These are phyloP conservation scores for Cordyceps javanica DNA, from an alignment of 2,329 filamentous ascomycete species.

Conservation along the genomic window DNA sequence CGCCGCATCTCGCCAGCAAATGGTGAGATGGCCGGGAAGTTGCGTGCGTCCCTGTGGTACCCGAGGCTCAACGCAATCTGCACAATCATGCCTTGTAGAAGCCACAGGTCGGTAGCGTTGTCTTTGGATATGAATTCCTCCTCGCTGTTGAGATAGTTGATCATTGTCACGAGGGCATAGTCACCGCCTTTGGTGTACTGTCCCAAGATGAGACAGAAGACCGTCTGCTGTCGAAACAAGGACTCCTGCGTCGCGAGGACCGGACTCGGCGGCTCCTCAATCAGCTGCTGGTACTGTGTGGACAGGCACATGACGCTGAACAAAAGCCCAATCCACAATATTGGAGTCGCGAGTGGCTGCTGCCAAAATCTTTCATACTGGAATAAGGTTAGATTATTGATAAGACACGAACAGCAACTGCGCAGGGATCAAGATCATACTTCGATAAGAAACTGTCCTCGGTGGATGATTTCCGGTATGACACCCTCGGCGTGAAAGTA, in stretches of 20 bases:
- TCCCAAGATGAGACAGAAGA: slow-evolving; percentile 27
- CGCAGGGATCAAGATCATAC: no score
- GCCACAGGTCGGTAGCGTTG: slow-evolving; percentile 28
- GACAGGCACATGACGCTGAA: background rate
- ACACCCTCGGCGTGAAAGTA: no score
- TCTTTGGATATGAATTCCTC: slow-evolving; percentile 24
- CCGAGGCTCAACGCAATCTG: slow-evolving; percentile 33
- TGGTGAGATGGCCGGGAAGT: background rate
- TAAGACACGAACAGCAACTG: no score
- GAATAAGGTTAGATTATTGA: no score
- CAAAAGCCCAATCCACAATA: background rate
- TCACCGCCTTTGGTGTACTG: slow-evolving; percentile 37
- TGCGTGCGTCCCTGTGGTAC: slow-evolving; percentile 34
- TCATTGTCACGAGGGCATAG: slow-evolving; percentile 34
- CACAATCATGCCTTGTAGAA: slow-evolving; percentile 27
- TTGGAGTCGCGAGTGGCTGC: background rate
- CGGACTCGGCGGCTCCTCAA: background rate
- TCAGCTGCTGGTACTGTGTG: background rate
- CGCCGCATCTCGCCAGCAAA: background rate
- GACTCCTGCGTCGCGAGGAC: background rate
- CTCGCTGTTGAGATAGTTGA: slow-evolving; percentile 30
- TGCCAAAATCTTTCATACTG: background rate
- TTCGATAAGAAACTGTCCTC: no score
- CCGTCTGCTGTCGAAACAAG: slow-evolving; percentile 21
- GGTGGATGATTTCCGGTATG: no score